These are phyloP conservation scores for Pseudogymnoascus sp. DNA, from an alignment of 2,329 filamentous ascomycete species.

Conservation along the genomic window DNA sequence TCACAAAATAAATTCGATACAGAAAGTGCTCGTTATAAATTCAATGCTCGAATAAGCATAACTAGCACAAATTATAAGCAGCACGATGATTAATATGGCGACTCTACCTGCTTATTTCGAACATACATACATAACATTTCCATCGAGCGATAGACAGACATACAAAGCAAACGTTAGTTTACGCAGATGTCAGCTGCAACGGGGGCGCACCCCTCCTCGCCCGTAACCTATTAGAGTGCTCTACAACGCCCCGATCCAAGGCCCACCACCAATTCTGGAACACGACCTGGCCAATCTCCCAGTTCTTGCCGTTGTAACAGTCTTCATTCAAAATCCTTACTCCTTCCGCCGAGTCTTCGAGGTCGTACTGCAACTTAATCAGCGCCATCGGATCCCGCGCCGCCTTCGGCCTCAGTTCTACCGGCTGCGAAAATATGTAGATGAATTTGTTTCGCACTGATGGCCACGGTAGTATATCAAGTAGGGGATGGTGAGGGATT, in stretches of 20 bases:
- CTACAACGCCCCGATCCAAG: constrained; percentile 13
- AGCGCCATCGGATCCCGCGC: constrained; percentile 14
- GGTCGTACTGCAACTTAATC: constrained; percentile 12
- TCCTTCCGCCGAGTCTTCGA: constrained; percentile 17
- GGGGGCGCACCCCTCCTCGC: constrained; percentile 11
- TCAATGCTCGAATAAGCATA: too few relatives aligned
- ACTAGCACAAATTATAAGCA: not conserved
- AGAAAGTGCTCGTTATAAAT: not conserved
- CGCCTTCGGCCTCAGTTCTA: constrained; percentile 11
- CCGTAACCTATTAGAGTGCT: constrained; percentile 14
- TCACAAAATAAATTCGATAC: not conserved
- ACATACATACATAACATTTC: not conserved
- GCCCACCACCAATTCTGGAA: constrained; percentile 17
- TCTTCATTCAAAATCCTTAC: constrained; percentile 11
- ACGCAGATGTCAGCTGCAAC: not conserved
- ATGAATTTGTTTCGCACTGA: constrained; percentile 16
- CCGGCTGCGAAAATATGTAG: constrained; percentile 16
- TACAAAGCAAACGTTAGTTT: not conserved
- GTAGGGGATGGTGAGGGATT: constrained; percentile 14
- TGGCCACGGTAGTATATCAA: constrained; percentile 17
- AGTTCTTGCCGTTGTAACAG: constrained; percentile 13
- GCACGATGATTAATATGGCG: not conserved
- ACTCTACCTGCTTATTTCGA: not conserved
- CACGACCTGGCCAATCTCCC: constrained; percentile 16
- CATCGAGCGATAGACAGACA: not conserved